phyloP scores from a whole-genome alignment of 352 stramenopile genomes.

The Globisporangium carolinianum region DNA sequence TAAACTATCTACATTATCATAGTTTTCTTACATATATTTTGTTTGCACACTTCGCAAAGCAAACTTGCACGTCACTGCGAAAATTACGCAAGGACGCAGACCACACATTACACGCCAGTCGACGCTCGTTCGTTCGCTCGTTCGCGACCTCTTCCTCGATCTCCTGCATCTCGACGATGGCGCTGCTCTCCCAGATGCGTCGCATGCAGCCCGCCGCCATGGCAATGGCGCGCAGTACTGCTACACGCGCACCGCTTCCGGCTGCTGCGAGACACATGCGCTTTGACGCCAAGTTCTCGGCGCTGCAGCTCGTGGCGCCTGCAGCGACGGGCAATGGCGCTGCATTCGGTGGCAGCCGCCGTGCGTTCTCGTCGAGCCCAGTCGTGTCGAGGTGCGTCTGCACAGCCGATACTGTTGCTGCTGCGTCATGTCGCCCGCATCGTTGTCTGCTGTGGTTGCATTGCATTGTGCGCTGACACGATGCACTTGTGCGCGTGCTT shows the following conservation, averaged over 20 bases:
- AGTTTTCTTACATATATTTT: too few relatives aligned
- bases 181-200: constrained; percentile 48
- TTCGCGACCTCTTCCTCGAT: not conserved
- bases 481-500: not conserved
- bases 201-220: constrained; percentile 44
- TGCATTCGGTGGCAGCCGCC: constrained; percentile 25
- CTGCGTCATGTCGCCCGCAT: not conserved
- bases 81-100: too few relatives aligned
- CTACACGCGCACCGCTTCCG: constrained; percentile 12
- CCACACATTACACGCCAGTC: too few relatives aligned
- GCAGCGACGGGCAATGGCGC: constrained; percentile 15
- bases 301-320: constrained; percentile 34
- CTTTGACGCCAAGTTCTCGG: constrained; percentile 36
- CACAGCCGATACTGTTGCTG: not conserved
- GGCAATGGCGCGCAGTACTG: constrained; percentile 20
- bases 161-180: constrained; percentile 19
- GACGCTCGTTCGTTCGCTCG: too few relatives aligned
- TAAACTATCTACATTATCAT: too few relatives aligned
- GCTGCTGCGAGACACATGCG: constrained; percentile 18
- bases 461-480: not conserved
- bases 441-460: too few relatives aligned
- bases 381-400: constrained; percentile 27
- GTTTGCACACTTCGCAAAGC: too few relatives aligned
- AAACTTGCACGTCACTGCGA: too few relatives aligned
- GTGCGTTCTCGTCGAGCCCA: constrained; percentile 58